Conservation (phyloP, 2,329 filamentous ascomycete genomes). For the Penicillium sp. region DNA sequence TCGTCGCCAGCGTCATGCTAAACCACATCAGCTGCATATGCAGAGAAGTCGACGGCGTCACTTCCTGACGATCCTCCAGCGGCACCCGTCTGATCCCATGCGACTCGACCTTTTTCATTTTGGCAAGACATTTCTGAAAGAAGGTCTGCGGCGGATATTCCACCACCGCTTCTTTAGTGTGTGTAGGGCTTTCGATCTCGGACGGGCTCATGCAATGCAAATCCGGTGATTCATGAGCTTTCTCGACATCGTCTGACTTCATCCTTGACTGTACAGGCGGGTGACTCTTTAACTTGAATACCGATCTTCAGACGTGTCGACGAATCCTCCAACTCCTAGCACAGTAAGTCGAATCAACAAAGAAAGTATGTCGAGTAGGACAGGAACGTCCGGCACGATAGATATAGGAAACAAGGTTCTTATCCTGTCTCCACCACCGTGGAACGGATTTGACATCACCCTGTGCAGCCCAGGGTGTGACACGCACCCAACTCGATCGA, state of each 20-base stretch:
- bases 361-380: neutral
- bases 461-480: constrained; percentile 11
- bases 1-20: constrained; percentile 37
- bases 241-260: constrained; percentile 24
- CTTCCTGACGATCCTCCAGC: constrained; percentile 24
- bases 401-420: constrained; percentile 12
- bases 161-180: constrained; percentile 8
- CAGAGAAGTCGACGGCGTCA: constrained; percentile 23
- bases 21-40: constrained; percentile 37
- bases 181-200: constrained; percentile 16
- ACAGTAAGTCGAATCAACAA: neutral
- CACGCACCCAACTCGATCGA: constrained; percentile 9
- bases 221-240: constrained; percentile 21
- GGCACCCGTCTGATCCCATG: constrained; percentile 27
- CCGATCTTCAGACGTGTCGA: too few relatives aligned
- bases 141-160: constrained; percentile 9
- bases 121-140: constrained; percentile 22
- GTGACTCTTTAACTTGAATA: neutral
- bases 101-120: constrained; percentile 24
- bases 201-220: constrained; percentile 21
- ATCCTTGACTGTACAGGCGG: constrained; percentile 7
- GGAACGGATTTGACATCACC: too few relatives aligned
- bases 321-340: neutral
- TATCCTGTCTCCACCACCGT: constrained; percentile 1
- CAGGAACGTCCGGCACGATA: constrained; percentile 14